A percentile compares a stretch with the other conserved stretches of the same genome.
Evolutionary conservation across 164 flowering plant species (phyloP).

Genomic region (Paratinospora sagittata): DNA sequence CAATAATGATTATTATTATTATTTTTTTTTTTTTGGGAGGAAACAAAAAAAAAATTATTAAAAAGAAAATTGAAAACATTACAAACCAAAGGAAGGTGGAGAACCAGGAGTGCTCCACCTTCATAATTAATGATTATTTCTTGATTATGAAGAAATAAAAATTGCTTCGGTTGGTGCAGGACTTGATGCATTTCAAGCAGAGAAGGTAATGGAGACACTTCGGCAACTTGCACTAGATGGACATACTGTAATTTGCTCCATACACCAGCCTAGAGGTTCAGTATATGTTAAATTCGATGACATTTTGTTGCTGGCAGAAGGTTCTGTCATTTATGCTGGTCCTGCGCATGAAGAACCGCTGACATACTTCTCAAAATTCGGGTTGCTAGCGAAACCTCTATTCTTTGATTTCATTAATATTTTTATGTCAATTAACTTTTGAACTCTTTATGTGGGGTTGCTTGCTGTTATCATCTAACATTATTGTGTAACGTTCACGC

Average conservation of each 20-base stretch:
- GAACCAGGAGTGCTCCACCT: no score
- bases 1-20: neutral
- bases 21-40: no score
- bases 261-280: slow-evolving; percentile 98
- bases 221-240: slow-evolving; percentile 88
- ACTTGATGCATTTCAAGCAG: slow-evolving; percentile 98
- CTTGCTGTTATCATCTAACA: slow-evolving; percentile 3
- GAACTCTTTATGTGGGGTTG: neutral
- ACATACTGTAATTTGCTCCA: slow-evolving; percentile 95
- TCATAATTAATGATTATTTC: no score
- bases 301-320: slow-evolving; percentile 82
- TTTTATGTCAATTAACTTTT: neutral
- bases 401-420: neutral
- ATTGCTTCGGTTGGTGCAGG: slow-evolving; percentile 38
- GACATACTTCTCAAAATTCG: slow-evolving; percentile 72
- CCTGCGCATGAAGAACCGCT: slow-evolving; percentile 77
- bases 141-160: neutral
- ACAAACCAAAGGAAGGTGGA: no score
- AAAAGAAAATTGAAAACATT: no score
- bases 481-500: neutral
- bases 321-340: slow-evolving; percentile 82
- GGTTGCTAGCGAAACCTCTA: slow-evolving; percentile 47
- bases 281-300: slow-evolving; percentile 89
- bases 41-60: no score
- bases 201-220: slow-evolving; percentile 95